Conservation (phyloP, 345 rosid genomes). For the Jatropha curcas region DNA sequence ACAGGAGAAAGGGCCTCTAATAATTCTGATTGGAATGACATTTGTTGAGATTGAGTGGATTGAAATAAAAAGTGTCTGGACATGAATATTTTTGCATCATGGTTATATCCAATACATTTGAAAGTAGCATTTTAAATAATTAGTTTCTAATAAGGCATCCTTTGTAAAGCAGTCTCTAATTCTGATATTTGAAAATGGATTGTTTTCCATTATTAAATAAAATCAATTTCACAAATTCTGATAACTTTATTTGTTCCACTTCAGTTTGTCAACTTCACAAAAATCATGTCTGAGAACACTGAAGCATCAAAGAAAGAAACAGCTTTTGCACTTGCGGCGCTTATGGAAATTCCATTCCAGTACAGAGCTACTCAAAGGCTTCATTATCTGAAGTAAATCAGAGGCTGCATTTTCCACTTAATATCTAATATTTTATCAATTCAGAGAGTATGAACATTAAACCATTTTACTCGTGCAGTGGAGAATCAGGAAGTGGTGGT, state of each 20-base stretch:
- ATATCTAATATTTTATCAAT: neutral
- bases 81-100: neutral
- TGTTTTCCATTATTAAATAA: neutral
- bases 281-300: slow-evolving; percentile 72
- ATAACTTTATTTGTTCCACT: neutral
- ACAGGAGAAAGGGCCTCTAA: neutral
- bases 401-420: slow-evolving; percentile 15
- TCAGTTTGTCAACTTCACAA: slow-evolving; percentile 89
- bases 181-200: neutral
- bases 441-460: slow-evolving; percentile 15
- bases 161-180: neutral
- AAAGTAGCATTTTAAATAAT: neutral
- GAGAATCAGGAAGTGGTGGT: slow-evolving; percentile 27
- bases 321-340: slow-evolving; percentile 91
- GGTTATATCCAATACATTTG: neutral
- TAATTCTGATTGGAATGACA: neutral
- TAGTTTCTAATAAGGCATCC: neutral
- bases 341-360: slow-evolving; percentile 93
- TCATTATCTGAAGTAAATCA: slow-evolving; percentile 38
- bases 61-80: neutral
- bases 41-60: neutral
- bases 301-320: slow-evolving; percentile 71
- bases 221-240: neutral
- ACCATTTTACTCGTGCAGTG: slow-evolving; percentile 39
- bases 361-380: slow-evolving; percentile 78